A percentile compares a stretch with the other conserved stretches of the same genome.
Evolutionary conservation across 2,329 filamentous ascomycete genomes (phyloP).

Genomic region (Emmonsiellopsis sp.): DNA sequence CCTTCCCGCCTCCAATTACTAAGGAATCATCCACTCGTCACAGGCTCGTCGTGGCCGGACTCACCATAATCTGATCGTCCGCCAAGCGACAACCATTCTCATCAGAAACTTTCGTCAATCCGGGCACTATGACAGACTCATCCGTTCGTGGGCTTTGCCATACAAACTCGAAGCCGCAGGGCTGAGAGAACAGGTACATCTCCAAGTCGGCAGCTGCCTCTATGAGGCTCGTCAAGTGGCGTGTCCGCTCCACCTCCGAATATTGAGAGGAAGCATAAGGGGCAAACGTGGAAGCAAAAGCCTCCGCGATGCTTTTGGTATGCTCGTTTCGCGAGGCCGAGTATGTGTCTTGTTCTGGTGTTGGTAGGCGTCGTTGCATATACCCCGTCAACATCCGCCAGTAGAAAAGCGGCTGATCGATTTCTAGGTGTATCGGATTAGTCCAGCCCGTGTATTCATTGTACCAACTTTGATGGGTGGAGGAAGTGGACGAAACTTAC

Average conservation of each 20-base stretch:
- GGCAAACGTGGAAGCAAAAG: constrained; percentile 15
- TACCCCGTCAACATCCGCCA: constrained; percentile 23
- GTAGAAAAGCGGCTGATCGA: constrained; percentile 12
- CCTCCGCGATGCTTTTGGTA: neutral
- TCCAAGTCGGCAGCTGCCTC: constrained; percentile 16
- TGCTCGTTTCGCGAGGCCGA: constrained; percentile 3
- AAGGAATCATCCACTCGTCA: constrained; percentile 4
- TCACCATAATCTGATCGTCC: constrained; percentile 10
- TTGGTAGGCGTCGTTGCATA: constrained; percentile 6
- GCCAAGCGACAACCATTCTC: constrained; percentile 13
- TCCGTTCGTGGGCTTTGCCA: neutral
- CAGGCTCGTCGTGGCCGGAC: constrained; percentile 5
- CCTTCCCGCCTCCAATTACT: neutral
- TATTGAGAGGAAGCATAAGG: constrained; percentile 13
- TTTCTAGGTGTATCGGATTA: constrained; percentile 6
- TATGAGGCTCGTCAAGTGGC: constrained; percentile 15
- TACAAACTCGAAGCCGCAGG: constrained; percentile 16
- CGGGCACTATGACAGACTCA: constrained; percentile 10
- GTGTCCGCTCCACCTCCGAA: constrained; percentile 8
- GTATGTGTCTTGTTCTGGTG: neutral
- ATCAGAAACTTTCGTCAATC: constrained; percentile 15
- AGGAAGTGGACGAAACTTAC: neutral
- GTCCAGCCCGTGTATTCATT: constrained; percentile 1
- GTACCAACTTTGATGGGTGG: too few species aligned
- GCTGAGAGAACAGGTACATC: constrained; percentile 19